Evolutionary conservation across 1,139 yeast genomes (phyloP).

Genomic region (Magnusiomyces starmeri): DNA sequence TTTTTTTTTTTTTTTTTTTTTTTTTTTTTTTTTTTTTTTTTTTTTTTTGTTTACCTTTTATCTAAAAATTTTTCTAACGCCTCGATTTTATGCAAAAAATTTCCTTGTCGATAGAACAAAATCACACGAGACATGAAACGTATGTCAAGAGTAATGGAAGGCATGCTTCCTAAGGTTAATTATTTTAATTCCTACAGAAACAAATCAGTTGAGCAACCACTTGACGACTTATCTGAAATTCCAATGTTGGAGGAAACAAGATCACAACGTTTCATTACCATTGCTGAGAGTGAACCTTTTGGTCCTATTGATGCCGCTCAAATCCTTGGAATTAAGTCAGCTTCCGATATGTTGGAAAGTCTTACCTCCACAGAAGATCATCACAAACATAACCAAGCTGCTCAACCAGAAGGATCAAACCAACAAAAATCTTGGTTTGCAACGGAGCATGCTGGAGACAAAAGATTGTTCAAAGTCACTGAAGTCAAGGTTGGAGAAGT

Average conservation of each 20-base stretch:
- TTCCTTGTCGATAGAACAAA: too few relatives aligned
- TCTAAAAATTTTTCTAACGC: conserved; percentile 1
- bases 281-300: conserved; percentile 94
- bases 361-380: conserved; percentile 52
- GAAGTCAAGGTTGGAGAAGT: conserved; percentile 73
- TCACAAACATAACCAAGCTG: conserved; percentile 25
- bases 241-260: conserved; percentile 83
- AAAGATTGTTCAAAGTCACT: conserved; percentile 63
- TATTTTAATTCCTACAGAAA: conserved; percentile 6
- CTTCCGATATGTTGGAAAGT: conserved; percentile 62
- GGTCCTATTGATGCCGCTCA: conserved; percentile 96
- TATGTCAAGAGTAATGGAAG: conserved; percentile 57
- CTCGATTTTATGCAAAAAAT: too few relatives aligned
- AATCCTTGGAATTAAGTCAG: conserved; percentile 76
- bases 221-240: conserved; percentile 61
- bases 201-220: conserved; percentile 16
- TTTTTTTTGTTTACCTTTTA: conserved; percentile 22
- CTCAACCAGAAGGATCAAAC: conserved; percentile 2
- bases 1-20: conserved; percentile 50
- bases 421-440: conserved; percentile 17
- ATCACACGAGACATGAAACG: conserved; percentile 39
- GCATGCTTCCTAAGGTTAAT: conserved; percentile 57
- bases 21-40: conserved; percentile 48
- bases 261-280: conserved; percentile 75
- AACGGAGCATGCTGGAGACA: conserved; percentile 32